These are phyloP conservation scores for Eimeria praecox DNA, from an alignment of 169 alveolate species.

Conservation along the genomic window DNA sequence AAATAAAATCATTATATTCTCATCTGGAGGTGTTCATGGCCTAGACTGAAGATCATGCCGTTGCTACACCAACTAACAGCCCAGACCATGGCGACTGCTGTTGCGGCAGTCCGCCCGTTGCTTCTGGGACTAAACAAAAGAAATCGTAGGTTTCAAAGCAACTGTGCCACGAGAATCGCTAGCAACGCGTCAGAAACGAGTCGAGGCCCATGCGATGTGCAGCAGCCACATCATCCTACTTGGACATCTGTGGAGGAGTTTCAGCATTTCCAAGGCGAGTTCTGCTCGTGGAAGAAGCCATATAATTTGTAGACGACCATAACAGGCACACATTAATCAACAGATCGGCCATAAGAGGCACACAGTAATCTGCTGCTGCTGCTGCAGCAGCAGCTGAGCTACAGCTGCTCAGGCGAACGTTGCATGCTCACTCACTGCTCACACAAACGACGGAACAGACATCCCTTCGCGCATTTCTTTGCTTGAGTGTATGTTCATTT, in stretches of 20 bases:
- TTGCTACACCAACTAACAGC: neutral
- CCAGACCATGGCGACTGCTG: neutral
- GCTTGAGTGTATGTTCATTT: neutral
- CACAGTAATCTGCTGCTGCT: neutral
- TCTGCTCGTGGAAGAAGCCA: neutral
- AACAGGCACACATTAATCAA: neutral
- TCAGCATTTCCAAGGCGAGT: slow-evolving; percentile 17
- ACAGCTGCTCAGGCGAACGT: neutral
- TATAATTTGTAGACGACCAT: neutral
- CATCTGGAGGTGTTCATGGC: neutral
- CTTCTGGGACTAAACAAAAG: neutral
- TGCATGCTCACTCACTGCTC: neutral
- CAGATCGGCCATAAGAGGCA: neutral
- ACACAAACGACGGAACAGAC: neutral
- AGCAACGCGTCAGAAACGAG: neutral
- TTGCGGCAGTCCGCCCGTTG: slow-evolving; percentile 21
- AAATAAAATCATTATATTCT: neutral
- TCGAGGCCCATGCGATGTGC: too few species aligned
- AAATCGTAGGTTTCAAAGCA: neutral
- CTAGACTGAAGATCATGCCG: neutral
- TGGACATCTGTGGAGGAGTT: slow-evolving; percentile 50
- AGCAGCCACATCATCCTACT: neutral
- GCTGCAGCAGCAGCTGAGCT: too few species aligned
- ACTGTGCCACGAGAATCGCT: neutral
- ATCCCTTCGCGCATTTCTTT: neutral